Evolutionary conservation across 2,329 filamentous ascomycete genomes (phyloP), one percentile per base, ranked within the genome.

Genomic region (Ophiostoma montium): DNA sequence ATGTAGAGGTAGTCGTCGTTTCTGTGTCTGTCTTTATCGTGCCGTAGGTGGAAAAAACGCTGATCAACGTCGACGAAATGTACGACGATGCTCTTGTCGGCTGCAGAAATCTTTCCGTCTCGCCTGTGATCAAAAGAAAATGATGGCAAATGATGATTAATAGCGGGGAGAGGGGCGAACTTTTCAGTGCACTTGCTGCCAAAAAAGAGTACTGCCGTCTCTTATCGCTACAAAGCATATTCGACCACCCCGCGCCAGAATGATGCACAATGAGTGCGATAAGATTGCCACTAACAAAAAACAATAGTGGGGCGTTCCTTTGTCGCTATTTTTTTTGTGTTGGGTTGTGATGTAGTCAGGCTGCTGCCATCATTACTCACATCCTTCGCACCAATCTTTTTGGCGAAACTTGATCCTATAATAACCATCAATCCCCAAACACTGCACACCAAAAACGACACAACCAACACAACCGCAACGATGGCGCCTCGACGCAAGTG

Each of bases 161-260:
- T 52, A 39, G 42, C 47, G 33, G 51, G 51, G 42, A 44, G 45
- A 46, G 69, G 57, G 75, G 66, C 48, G 47, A 50, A 16, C 21
- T 39, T 50, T 47, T 44, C 35, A 38, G 43, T 32, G 35, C 38
- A 45, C 30, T 41, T 21, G 43, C 38, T 32, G 33, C 45, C 36
- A 41, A 46, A 27, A 30, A 18, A n/a, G n/a, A n/a, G n/a, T n/a
- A n/a, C n/a, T n/a, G n/a, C n/a, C n/a, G n/a, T n/a, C n/a, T n/a
- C n/a, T n/a, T n/a, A n/a, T n/a, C n/a, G n/a, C n/a, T n/a, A n/a
- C n/a, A n/a, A n/a, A n/a, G n/a, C n/a, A 18, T 35, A 30, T 18
- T 11, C 9, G 10, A 38, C 10, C 8, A 13, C 19, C 21, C 21
- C 9, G 38, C 13, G 23, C 23, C 16, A 21, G 12, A 11, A 47